Base-by-base conservation (phyloP, 352 stramenopile species). In the Globisporangium lucens region DNA sequence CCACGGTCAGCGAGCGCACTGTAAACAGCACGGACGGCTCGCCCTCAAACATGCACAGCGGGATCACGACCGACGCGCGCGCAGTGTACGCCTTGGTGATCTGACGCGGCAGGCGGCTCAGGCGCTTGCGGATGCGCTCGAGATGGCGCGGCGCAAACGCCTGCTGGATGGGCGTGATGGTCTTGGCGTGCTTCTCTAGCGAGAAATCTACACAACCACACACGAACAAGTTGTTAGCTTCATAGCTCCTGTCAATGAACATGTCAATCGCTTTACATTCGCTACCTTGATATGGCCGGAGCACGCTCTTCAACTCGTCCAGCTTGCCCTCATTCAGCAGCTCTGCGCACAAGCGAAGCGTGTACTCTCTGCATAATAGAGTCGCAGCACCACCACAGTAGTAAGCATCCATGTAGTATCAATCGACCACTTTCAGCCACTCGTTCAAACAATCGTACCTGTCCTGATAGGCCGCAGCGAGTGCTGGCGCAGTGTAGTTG, bases 21-120 rank as follows among this genome's bases (percentile, higher is more conserved):
- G 98, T 98, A 76, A 99, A 98, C 15, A 99, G 86, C 41, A 99
- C 80, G 8, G 93, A 98, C 13, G 97, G 92, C 38, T 98, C 87
- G 24, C 93, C 92, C 56, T 98, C 76, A 27, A 98, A 97, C 74
- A 97, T 98, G 72, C 97, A 99, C n/a, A 99, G 74, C 33, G 97
- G 91, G 38, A 99, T 93, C 30, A 99, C 93, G 1, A 99, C 97
- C 41, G 91, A 93, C 24, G 95, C 96, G 58, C 97, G 85, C 65
- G 88, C 86, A 0, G 84, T 90, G 75, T 98, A 95, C 30, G 93
- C 93, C 59, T 96, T 97, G 47, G 91, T 95, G 61, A 99, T 93
- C 70, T 98, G 90, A 2, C 96, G 80, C 63, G 96, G 97, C 74
- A 99, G 88, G 20, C 96, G 83, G 72, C 97, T 98, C 61, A 99